Conservation (phyloP, 192 early-diverging fungal genomes). For the Borealophlyctis nickersoniae region DNA sequence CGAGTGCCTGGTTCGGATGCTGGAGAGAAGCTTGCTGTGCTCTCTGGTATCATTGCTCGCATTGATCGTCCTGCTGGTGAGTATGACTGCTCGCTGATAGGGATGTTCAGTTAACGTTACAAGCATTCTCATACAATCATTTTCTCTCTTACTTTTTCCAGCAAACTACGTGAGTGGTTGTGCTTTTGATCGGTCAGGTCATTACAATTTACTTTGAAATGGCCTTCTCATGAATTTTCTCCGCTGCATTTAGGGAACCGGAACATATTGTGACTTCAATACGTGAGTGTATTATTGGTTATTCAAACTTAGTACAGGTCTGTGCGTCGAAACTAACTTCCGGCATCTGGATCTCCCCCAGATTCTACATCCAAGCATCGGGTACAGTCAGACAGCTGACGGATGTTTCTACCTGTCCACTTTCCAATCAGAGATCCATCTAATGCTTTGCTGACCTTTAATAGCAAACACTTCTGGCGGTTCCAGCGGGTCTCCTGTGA, state of each 20-base stretch:
- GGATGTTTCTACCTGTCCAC: no score
- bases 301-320: no score
- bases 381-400: neutral
- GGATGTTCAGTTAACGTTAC: no score
- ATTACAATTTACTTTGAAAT: no score
- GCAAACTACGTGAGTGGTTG: slow-evolving; percentile 14
- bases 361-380: slow-evolving; percentile 32
- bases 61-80: slow-evolving; percentile 29
- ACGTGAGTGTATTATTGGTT: slow-evolving; percentile 23
- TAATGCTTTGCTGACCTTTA: slow-evolving; percentile 59
- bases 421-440: no score
- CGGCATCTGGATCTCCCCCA: neutral
- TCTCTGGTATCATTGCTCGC: slow-evolving; percentile 31
- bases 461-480: slow-evolving; percentile 71
- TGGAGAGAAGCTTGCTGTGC: slow-evolving; percentile 31
- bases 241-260: slow-evolving; percentile 19
- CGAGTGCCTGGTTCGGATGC: slow-evolving; percentile 47
- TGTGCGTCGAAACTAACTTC: no score
- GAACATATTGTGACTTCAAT: slow-evolving; percentile 36
- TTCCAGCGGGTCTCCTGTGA: slow-evolving; percentile 72
- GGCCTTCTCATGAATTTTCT: no score
- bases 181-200: no score
- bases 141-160: neutral
- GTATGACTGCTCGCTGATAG: neutral
- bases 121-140: slow-evolving; percentile 2